Evolutionary conservation across 1,284 basidiomycete genomes (phyloP).

Genomic region (Clitocybe nebularis): DNA sequence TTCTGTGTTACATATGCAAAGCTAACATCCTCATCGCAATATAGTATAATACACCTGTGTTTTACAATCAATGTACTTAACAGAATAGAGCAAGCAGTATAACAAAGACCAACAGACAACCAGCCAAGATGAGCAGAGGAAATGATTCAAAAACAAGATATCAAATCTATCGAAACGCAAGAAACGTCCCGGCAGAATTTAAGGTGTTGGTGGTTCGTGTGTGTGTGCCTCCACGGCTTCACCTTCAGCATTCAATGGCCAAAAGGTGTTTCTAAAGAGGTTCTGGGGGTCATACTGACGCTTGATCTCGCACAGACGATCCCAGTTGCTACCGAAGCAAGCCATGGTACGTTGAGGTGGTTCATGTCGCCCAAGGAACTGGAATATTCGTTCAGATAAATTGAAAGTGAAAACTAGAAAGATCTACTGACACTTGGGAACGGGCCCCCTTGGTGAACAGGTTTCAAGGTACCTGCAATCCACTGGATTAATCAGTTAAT

Average conservation of each 20-base stretch:
- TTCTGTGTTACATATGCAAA: too few relatives aligned
- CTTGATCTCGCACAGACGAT: constrained; percentile 66
- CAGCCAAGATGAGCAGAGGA: too few relatives aligned
- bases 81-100: too few relatives aligned
- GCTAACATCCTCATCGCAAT: too few relatives aligned
- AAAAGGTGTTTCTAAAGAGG: constrained; percentile 71
- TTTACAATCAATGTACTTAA: too few relatives aligned
- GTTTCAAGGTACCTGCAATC: constrained; percentile 68
- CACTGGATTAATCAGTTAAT: constrained; percentile 43
- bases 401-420: constrained; percentile 12
- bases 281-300: constrained; percentile 69
- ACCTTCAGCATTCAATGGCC: constrained; percentile 63
- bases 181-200: too few relatives aligned
- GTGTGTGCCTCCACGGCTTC: constrained; percentile 41
- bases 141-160: too few relatives aligned
- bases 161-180: too few relatives aligned
- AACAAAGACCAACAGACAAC: too few relatives aligned
- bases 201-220: constrained; percentile 55
- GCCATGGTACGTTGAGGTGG: constrained; percentile 56
- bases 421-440: constrained; percentile 68
- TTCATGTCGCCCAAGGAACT: constrained; percentile 80
- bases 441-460: constrained; percentile 72
- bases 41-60: too few relatives aligned
- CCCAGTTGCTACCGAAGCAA: constrained; percentile 73
- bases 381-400: constrained; percentile 6